These are phyloP conservation scores for Priceomyces carsonii DNA, from an alignment of 805 yeast genomes.

Conservation along the genomic window DNA sequence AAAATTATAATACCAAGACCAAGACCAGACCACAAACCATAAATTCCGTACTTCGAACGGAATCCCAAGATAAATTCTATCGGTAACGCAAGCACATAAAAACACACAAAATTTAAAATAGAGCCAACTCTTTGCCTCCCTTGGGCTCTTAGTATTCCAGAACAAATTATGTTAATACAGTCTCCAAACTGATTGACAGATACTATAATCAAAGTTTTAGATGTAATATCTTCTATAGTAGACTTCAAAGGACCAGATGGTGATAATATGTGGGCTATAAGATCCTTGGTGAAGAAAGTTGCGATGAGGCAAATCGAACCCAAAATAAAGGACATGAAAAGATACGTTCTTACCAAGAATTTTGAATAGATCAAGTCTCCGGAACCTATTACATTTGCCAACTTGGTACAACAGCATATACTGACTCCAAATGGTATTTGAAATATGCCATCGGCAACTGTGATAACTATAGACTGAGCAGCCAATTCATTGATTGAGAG, in stretches of 20 bases:
- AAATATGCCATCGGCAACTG: slow-evolving; percentile 1
- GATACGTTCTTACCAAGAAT: neutral
- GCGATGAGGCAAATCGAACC: neutral
- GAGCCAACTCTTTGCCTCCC: slow-evolving; percentile 29
- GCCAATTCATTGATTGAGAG: neutral
- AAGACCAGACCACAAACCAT: slow-evolving; percentile 28
- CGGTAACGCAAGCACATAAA: slow-evolving; percentile 27
- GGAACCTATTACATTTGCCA: slow-evolving; percentile 2
- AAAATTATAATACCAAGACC: slow-evolving; percentile 47
- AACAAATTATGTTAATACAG: slow-evolving; percentile 23
- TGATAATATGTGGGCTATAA: neutral
- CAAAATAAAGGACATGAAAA: neutral
- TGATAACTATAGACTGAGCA: slow-evolving; percentile 1
- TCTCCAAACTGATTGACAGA: slow-evolving; percentile 27
- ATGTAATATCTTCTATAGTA: neutral
- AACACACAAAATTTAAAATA: slow-evolving; percentile 21
- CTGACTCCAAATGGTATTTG: slow-evolving; percentile 3
- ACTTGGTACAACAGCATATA: neutral
- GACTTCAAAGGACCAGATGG: neutral
- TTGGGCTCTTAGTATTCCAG: slow-evolving; percentile 30
- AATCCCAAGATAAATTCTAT: slow-evolving; percentile 22
- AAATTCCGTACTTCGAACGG: slow-evolving; percentile 14
- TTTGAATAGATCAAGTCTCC: neutral
- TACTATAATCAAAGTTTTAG: slow-evolving; percentile 14
- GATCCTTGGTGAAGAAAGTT: neutral